Evolutionary conservation across 2,329 filamentous ascomycete genomes (phyloP), one percentile per base, ranked within the genome.

Genomic region (Aureobasidium sp.): DNA sequence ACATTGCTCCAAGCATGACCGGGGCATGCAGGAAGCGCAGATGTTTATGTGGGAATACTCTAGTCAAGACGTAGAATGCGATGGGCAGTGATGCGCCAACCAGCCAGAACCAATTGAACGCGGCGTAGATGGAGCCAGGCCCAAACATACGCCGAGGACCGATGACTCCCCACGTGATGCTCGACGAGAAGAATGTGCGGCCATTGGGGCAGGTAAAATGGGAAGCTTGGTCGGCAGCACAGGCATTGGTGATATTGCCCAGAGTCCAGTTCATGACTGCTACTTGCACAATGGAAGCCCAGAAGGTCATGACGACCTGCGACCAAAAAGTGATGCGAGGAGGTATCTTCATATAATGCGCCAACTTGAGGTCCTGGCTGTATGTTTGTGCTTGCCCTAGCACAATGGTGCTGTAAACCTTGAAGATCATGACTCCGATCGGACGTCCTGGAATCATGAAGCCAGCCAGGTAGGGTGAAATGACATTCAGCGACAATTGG

Each of bases 241-340:
- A 96, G 58, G 95, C 85, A 2, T 85, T 85, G 0, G 83, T 84
- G 41, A 96, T 87, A 70, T 90, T 86, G 65, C 75, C 76, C 67
- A 95, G 91, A 88, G 94, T 94, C 90, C 90, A 96, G 75, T 95
- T 95, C 41, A 96, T 81, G 1, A 94, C 89, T 42, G 82, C 83
- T 65, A 95, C 92, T 72, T 95, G 90, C 0, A 89, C 92, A 44
- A 93, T 69, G 8, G 87, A 91, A 0, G 88, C 90, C 52, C 93
- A 82, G 53, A 90, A 75, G 0, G 89, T 91, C 27, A 88, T 88
- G 12, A 84, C 82, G 71, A 92, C 86, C 70, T 92, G 89, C 12
- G 91, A 87, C n/a, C 82, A 78, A 75, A 92, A 92, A 48, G 91
- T 80, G 56, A 88, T 86, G 17, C 87, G 82, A 0, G 89, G 89